These are phyloP conservation scores for Scheffersomyces stipitis DNA, from an alignment of 805 yeast species.

Conservation along the genomic window DNA sequence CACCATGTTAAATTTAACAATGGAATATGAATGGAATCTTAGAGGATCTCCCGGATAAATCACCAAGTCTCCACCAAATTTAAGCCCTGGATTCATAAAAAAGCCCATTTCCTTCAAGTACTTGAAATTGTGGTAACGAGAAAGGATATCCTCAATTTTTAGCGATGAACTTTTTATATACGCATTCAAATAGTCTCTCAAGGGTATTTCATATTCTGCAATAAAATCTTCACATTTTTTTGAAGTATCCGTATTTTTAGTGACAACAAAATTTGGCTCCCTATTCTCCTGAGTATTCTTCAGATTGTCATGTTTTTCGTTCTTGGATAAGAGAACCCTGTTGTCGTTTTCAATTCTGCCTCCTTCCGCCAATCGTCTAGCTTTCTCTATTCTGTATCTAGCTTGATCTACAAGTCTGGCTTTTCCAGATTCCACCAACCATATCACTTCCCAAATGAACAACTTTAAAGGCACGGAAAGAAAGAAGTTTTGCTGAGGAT, in stretches of 20 bases:
- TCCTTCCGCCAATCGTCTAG: neutral
- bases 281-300: neutral
- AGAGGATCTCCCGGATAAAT: slow-evolving; percentile 96
- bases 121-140: slow-evolving; percentile 27
- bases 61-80: slow-evolving; percentile 87
- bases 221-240: too few relatives aligned
- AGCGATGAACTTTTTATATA: neutral
- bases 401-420: slow-evolving; percentile 46
- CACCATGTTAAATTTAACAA: slow-evolving; percentile 59
- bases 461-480: slow-evolving; percentile 80
- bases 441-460: slow-evolving; percentile 69
- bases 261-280: slow-evolving; percentile 5
- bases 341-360: neutral
- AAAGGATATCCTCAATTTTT: neutral
- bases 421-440: slow-evolving; percentile 49
- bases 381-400: slow-evolving; percentile 11
- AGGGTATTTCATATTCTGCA: slow-evolving; percentile 1
- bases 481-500: slow-evolving; percentile 93
- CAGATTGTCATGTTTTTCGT: neutral
- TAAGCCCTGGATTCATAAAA: slow-evolving; percentile 75
- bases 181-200: slow-evolving; percentile 1
- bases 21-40: slow-evolving; percentile 83
- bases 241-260: slow-evolving; percentile 3
- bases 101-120: slow-evolving; percentile 46
- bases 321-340: neutral